Evolutionary conservation across 2,329 filamentous ascomycete genomes (phyloP).

Genomic region (Plectosphaerella plurivora): DNA sequence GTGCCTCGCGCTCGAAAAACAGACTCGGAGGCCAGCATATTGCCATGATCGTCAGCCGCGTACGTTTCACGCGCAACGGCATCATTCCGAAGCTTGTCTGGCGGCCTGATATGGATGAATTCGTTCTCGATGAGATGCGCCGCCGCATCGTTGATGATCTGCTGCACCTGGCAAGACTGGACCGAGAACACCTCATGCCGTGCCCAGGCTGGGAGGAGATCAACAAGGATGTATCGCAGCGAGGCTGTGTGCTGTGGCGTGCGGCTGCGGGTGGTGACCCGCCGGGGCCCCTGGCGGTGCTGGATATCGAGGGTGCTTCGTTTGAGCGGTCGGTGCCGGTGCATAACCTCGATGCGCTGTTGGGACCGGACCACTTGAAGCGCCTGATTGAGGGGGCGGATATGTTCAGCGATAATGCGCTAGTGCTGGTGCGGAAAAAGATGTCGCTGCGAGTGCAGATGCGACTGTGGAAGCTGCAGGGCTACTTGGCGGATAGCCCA

Average conservation of each 20-base stretch:
- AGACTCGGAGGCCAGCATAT: background rate
- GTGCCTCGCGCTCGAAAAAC: background rate
- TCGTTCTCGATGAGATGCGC: conserved; percentile 47
- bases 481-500: conserved; percentile 33
- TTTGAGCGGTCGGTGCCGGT: conserved; percentile 39
- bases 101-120: conserved; percentile 49
- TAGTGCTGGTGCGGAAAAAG: conserved; percentile 34
- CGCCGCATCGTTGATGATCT: conserved; percentile 41
- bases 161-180: conserved; percentile 28
- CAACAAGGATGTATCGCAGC: conserved; percentile 25
- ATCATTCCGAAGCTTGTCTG: conserved; percentile 18
- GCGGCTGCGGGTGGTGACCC: background rate
- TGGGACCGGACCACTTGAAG: conserved; percentile 42
- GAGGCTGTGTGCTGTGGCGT: conserved; percentile 42
- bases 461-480: conserved; percentile 55
- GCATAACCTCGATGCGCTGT: conserved; percentile 45
- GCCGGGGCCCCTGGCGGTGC: conserved; percentile 7
- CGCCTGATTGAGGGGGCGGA: conserved; percentile 22
- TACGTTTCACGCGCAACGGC: conserved; percentile 16
- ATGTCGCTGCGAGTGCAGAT: conserved; percentile 39
- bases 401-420: conserved; percentile 14
- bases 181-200: conserved; percentile 27
- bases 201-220: conserved; percentile 41
- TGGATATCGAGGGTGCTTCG: conserved; percentile 30
- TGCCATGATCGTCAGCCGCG: conserved; percentile 2